These are phyloP conservation scores for Osmanthus fragrans DNA, from an alignment of 257 asterid genomes.

Conservation along the genomic window DNA sequence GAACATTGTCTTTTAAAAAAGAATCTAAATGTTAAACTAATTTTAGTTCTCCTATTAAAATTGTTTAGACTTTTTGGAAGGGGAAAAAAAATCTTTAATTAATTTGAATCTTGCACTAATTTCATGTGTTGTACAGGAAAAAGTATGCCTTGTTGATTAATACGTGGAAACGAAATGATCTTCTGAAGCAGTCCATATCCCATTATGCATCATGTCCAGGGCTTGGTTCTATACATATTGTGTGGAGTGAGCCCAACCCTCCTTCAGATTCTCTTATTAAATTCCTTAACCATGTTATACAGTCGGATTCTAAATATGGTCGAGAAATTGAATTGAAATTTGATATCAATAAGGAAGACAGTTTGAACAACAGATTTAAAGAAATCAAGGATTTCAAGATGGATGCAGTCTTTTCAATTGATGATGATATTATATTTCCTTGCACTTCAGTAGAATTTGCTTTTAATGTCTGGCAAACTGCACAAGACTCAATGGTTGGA, in stretches of 20 bases:
- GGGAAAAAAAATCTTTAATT: neutral
- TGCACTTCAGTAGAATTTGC: conserved; percentile 71
- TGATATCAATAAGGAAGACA: conserved; percentile 73
- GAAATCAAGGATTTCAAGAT: conserved; percentile 73
- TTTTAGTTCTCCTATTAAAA: neutral
- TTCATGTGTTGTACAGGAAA: conserved; percentile 44
- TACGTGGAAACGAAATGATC: conserved; percentile 92
- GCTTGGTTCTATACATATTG: conserved; percentile 66
- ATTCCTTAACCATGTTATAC: conserved; percentile 46
- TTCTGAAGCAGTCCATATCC: conserved; percentile 69
- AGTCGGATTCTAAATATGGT: conserved; percentile 44
- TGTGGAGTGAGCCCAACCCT: conserved; percentile 83
- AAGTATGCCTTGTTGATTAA: conserved; percentile 79
- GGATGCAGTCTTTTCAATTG: conserved; percentile 79
- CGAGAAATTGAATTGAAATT: conserved; percentile 60
- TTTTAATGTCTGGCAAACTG: conserved; percentile 75
- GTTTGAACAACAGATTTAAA: conserved; percentile 84
- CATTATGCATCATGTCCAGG: conserved; percentile 75
- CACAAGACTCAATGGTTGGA: conserved; percentile 85
- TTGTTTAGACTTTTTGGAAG: neutral
- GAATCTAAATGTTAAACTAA: neutral
- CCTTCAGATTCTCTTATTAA: conserved; percentile 64
- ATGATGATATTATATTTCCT: conserved; percentile 78
- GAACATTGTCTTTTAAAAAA: neutral
- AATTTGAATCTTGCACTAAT: neutral